Percentiles rank a stretch among this genome's conserved stretches.
phyloP scores from a whole-genome alignment of 1,284 basidiomycete species.

The Naganishia albida region DNA sequence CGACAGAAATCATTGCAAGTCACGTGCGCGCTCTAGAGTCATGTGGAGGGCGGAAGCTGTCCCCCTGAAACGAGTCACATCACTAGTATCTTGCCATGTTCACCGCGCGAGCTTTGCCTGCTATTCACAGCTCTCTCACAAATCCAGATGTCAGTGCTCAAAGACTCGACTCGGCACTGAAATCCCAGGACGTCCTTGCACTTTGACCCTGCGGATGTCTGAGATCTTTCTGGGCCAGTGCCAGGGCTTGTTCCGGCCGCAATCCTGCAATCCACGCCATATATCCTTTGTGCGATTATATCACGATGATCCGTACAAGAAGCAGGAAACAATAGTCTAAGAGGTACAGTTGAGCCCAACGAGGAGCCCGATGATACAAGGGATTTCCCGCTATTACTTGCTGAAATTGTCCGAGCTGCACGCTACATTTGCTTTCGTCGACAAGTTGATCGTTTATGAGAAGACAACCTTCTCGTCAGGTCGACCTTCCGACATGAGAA shows the following conservation, averaged over 20 bases:
- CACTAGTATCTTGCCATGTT: not conserved
- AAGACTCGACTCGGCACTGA: too few relatives aligned
- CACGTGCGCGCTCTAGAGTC: slow-evolving; percentile 10
- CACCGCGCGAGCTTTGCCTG: too few relatives aligned
- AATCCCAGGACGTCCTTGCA: too few relatives aligned
- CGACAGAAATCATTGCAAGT: slow-evolving; percentile 23
- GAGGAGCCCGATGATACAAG: not conserved
- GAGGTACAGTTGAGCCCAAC: not conserved
- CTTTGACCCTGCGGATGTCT: too few relatives aligned
- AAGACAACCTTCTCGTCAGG: slow-evolving; percentile 57
- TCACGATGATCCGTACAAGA: slow-evolving; percentile 16
- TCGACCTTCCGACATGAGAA: slow-evolving; percentile 78
- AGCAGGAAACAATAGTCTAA: not conserved
- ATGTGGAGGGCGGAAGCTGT: not conserved
- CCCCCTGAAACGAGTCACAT: not conserved
- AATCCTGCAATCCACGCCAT: too few relatives aligned
- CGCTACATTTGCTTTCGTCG: too few relatives aligned
- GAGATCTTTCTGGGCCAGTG: too few relatives aligned
- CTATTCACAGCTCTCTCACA: too few relatives aligned
- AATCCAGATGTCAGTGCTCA: too few relatives aligned
- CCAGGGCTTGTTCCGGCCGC: too few relatives aligned
- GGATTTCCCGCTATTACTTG: not conserved
- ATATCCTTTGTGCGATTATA: not conserved
- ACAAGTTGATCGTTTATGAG: not conserved
- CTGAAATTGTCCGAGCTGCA: too few relatives aligned